phyloP scores from a whole-genome alignment of 2,329 filamentous ascomycete genomes.

The Nigrospora sphaerica region DNA sequence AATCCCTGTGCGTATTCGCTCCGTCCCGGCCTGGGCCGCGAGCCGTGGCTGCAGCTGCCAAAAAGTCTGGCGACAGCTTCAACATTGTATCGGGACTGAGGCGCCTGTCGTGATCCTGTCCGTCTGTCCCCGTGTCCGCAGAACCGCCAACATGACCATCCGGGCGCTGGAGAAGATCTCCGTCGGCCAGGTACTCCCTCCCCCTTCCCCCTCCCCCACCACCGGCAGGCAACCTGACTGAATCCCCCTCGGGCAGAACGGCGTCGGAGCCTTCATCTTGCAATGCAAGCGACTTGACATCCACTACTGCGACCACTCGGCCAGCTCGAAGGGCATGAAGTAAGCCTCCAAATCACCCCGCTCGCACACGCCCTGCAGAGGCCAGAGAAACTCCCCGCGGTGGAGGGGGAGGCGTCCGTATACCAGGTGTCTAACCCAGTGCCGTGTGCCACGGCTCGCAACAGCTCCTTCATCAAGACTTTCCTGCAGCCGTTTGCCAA shows the following conservation, averaged over 20 bases:
- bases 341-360: constrained; percentile 31
- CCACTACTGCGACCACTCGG: constrained; percentile 95
- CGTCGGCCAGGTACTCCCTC: constrained; percentile 40
- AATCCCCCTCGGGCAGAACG: constrained; percentile 60
- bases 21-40: background rate
- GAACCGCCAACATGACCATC: constrained; percentile 45
- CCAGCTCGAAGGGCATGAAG: constrained; percentile 94
- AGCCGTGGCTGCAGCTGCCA: background rate
- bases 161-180: constrained; percentile 45
- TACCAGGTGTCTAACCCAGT: too few species aligned
- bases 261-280: constrained; percentile 91
- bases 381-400: background rate
- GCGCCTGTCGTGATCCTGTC: background rate
- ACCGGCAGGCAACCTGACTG: constrained; percentile 5
- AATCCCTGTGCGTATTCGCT: too few species aligned
- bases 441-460: too few species aligned
- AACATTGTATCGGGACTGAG: background rate
- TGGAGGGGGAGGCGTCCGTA: too few species aligned
- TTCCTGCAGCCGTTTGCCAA: constrained; percentile 71
- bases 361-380: too few species aligned
- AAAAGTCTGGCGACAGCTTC: constrained; percentile 10
- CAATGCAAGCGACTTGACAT: constrained; percentile 96
- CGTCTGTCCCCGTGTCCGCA: constrained; percentile 1
- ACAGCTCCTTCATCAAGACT: constrained; percentile 73
- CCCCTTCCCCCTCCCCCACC: background rate